Base-by-base conservation (phyloP, 179 eudicot species). In the Silene noctiflora region DNA sequence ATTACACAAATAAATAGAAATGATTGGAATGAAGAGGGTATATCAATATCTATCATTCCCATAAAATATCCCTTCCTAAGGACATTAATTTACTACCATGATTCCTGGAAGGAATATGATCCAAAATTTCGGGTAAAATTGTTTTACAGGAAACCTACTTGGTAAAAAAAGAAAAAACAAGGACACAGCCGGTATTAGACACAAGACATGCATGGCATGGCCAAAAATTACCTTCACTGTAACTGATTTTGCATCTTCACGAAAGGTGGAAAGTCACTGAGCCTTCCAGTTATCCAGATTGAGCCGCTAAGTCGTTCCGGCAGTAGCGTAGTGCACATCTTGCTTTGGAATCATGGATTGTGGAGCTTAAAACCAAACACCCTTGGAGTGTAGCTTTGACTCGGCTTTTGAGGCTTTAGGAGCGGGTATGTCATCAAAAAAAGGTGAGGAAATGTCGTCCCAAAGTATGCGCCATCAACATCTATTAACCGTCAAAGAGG, bases 301-400 rank as follows among this genome's bases (percentile, higher is more conserved):
- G 53, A 67, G 53, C 53, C 10, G 25, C 56, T 0, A 20, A 6
- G 17, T 69, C 0, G 60, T 6, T 69, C 59, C 73, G 20, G 67
- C 24, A 67, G 58, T 51, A 11, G n/a, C 14, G 16, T 39, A 39
- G 35, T n/a, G 29, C 31, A 33, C 24, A 11, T 10, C 25, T n/a
- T 19, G 12, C 2, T 14, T 9, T 27, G 12, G 39, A 48, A 42
- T 85, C 84, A 87, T 22, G 89, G 83, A 82, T 84, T 91, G 87
- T 87, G 94, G 75, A 91, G 56, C 83, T 90, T 91, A 87, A 91
- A 90, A 66, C 94, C 97, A 61, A 91, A 91, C 27, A 91, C 88
- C 79, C 89, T 85, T 14, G 94, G 92, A 22, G 87, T 87, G 76
- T 90, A 91, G 71, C 79, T 83, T 80, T 78, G 87, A 65, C 84